phyloP scores from a whole-genome alignment of 2,329 filamentous ascomycete genomes.

The Talaromyces sp. region DNA sequence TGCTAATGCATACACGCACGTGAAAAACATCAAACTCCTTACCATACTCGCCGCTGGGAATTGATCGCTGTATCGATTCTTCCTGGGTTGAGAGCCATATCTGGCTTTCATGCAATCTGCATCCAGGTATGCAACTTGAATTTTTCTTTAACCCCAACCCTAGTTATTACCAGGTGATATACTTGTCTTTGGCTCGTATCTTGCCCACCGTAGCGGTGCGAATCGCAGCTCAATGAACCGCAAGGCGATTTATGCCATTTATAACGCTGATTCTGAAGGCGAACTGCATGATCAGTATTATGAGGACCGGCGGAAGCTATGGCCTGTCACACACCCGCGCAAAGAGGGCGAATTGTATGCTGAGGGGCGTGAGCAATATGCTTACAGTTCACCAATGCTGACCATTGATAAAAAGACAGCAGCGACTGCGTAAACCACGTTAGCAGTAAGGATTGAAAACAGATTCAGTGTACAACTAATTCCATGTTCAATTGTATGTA shows the following conservation, averaged over 20 bases:
- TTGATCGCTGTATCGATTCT: constrained; percentile 35
- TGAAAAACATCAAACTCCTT: constrained; percentile 42
- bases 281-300: constrained; percentile 45
- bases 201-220: constrained; percentile 38
- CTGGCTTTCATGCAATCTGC: constrained; percentile 35
- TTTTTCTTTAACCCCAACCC: not conserved
- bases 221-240: constrained; percentile 36
- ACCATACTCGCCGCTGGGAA: constrained; percentile 34
- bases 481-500: not conserved
- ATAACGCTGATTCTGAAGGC: constrained; percentile 40
- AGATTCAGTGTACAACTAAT: not conserved
- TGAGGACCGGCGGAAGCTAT: constrained; percentile 38
- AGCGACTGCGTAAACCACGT: not conserved
- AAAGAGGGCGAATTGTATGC: constrained; percentile 34
- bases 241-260: constrained; percentile 43
- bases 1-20: constrained; percentile 42
- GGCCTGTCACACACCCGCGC: constrained; percentile 41
- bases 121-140: constrained; percentile 27
- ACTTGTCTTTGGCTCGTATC: constrained; percentile 40
- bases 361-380: constrained; percentile 35
- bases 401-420: constrained; percentile 28
- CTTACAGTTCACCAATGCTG: constrained; percentile 39
- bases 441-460: not conserved
- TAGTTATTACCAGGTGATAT: constrained; percentile 28
- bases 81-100: constrained; percentile 34